Evolutionary conservation across 2,329 filamentous ascomycete genomes (phyloP), one percentile per base, ranked within the genome.

Genomic region (Aspergillus luchuensis): DNA sequence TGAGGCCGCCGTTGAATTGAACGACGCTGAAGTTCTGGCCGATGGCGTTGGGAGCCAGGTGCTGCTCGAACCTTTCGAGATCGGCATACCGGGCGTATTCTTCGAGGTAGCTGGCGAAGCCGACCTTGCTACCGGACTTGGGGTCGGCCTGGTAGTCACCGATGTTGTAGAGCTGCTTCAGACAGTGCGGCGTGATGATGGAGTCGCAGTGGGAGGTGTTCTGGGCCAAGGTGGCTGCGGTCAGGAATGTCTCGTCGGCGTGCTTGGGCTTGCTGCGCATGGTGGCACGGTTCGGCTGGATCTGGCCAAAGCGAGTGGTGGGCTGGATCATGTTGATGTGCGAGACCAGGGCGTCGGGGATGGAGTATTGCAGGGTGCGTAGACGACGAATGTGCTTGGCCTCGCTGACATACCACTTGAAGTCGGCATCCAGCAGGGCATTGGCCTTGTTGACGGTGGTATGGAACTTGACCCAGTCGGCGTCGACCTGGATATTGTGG

Each of bases 61-160:
- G 64, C 15, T 69, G 52, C 47, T 76, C 69, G 62, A 83, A 83
- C 8, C 73, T 62, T 1, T 68, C 68, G 38, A 82, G 72, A 59
- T 83, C 81, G n/a, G 71, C 68, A 60, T 79, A 82, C 25, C 78
- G 79, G 2, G 80, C 80, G 55, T 80, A 81, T 60, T 83, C 72
- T 64, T 82, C 80, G 3, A 84, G 69, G 63, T 78, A 84, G 19
- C 80, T 80, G 52, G 73, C 75, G 25, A 83, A 81, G 10, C 74
- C 80, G 30, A 83, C 68, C 48, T 74, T 76, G 64, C 73, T 77
- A 21, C 74, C 74, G 10, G 73, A 72, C 8, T 69, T 60, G 7
- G 71, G 68, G 23, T 75, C 72, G 10, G 78, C 70, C 33, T 76
- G 68, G 67, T 77, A 79, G 48, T 77, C 72, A 8, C 76, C 74